Base-by-base conservation (phyloP, 768 basidiomycete genomes). In the Tubosaeta brunneosetosa region DNA sequence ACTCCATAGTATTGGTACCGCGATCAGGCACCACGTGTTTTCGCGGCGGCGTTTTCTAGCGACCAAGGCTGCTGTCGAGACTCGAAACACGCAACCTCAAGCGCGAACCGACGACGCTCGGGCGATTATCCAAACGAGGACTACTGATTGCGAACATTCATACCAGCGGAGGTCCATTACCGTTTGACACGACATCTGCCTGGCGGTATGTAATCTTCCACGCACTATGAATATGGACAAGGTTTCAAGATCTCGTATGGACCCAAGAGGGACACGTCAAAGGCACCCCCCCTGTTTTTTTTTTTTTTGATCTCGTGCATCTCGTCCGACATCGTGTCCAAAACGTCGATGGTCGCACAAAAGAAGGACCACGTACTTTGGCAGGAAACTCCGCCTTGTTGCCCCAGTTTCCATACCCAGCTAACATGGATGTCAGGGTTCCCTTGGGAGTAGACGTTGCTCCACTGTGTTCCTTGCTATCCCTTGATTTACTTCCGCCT, bases 1-100 rank as follows among this genome's bases (percentile, higher is more conserved):
- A 61, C 64, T 68, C 61, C 68, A 66, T 27, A 49, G 50, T 57
- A 46, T 51, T 43, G 66, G 68, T 63, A 51, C 56, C 56, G 45
- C 45, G 14, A 42, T 47, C 50, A 56, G 59, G 56, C 41, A 61
- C 53, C 44, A 34, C 13, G 40, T 22, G 22, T 48, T 29, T 36
- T 61, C 61, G 61, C 62, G 67, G 60, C 56, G 37, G 40, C 22
- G 49, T 46, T 53, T 19, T 32, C 34, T 49, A 48, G 50, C 47
- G 45, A 55, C 51, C 49, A 52, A 27, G 19, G 49, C 48, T 5
- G 37, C 34, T 45, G 13, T 32, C 46, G 31, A 56, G 41, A 63
- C 51, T 32, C 46, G 31, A 56, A 44, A 63, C 51, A 17, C 44
- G 55, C 37, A 43, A 36, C 49, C 44, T 13, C 48, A 47, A 45